phyloP scores from a whole-genome alignment of 805 yeast genomes.

The Starmerella asiatica region DNA sequence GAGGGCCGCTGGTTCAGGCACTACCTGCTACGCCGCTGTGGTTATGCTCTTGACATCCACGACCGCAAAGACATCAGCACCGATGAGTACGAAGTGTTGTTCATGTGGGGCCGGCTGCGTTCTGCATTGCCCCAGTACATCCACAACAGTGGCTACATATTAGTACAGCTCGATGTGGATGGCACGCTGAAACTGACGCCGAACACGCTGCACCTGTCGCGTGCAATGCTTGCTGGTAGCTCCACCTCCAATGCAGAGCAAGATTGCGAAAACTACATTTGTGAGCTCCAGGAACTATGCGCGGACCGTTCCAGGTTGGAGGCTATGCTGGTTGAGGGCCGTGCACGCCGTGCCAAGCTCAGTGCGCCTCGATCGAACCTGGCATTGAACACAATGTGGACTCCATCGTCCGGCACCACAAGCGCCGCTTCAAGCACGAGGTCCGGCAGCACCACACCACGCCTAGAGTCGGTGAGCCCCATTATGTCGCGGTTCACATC shows the following conservation, averaged over 20 bases:
- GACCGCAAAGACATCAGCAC: constrained; percentile 47
- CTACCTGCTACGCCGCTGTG: constrained; percentile 51
- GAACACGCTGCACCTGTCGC: constrained; percentile 66
- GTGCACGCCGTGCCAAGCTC: constrained; percentile 1
- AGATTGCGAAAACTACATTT: constrained; percentile 13
- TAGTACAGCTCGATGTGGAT: constrained; percentile 70
- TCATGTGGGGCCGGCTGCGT: constrained; percentile 63
- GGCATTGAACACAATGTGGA: too few species aligned
- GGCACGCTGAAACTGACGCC: constrained; percentile 77
- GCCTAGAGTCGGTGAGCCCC: too few species aligned
- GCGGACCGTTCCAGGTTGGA: constrained; percentile 4
- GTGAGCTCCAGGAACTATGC: constrained; percentile 5
- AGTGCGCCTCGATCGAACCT: background rate
- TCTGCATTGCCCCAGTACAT: constrained; percentile 62
- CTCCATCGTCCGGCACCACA: too few species aligned
- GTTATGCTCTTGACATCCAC: constrained; percentile 54
- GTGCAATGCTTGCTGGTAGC: constrained; percentile 24
- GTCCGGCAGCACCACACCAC: too few species aligned
- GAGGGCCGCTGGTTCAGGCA: constrained; percentile 52
- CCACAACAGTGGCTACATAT: constrained; percentile 76
- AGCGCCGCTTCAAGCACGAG: too few species aligned
- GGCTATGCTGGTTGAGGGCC: constrained; percentile 9
- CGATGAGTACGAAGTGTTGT: constrained; percentile 47
- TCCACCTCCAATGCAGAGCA: constrained; percentile 16
- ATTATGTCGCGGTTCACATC: too few species aligned